Base-by-base conservation (phyloP, 768 basidiomycete genomes). In the Pisolithus sp. region DNA sequence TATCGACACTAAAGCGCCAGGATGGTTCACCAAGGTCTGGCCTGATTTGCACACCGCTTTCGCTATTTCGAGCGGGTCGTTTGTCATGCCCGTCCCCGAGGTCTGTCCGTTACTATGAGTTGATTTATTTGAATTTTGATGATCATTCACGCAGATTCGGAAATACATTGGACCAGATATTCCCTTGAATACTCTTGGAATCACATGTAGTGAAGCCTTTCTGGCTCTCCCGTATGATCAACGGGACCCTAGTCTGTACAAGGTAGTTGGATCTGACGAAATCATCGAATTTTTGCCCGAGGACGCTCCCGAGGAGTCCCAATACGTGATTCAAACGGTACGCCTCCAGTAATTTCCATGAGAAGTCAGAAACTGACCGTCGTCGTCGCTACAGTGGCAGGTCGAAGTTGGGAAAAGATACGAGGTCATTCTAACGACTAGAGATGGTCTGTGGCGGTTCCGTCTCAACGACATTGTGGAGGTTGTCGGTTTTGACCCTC, bases 391-490 rank as follows among this genome's bases (percentile, higher is more conserved):
- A 15, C 26, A 63, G 59, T 62, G 64, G 62, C 59, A 62, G 4
- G 41, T 64, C 15, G 43, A 58, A 23, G 31, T 49, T 2, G 55
- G 58, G 17, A 39, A n/a, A 31, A 59, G 51, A 31, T 60, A 58
- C 21, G 58, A 62, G 8, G 53, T 65, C 6, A 38, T 59, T 17
- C 43, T 64, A 49, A 64, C 63, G 2, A 64, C 58, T 44, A 62
- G 60, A 48, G 60, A 64, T 36, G 57, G 58, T 20, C 46, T 66
- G 4, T 60, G 62, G 62, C 52, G 64, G 31, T 56, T 60, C 31
- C 57, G 58, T 46, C 50, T 62, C 9, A 53, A 54, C 10, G 59
- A 67, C 34, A 45, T 60, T n/a, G 24, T 62, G 17, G 53, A 64
- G 15, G 50, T 57, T 7, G 53, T 55, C 2, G 57, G 65, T 1